Conservation (phyloP, 2,329 filamentous ascomycete species). For the Aspergillus novofumigatus region DNA sequence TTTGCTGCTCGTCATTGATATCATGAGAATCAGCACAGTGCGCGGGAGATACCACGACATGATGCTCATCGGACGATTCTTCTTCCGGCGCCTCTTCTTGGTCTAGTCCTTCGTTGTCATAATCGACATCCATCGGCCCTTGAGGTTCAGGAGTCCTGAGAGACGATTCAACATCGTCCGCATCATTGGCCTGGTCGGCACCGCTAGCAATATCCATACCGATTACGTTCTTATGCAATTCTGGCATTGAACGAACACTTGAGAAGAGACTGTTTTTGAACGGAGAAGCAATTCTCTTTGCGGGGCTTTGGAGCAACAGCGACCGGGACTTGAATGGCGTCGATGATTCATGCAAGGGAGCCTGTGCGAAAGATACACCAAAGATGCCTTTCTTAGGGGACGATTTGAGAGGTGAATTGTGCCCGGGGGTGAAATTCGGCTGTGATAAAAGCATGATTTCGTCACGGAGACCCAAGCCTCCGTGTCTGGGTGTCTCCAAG, state of each 20-base stretch:
- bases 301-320: slow-evolving; percentile 39
- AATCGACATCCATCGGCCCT: neutral
- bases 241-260: slow-evolving; percentile 1
- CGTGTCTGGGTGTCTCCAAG: slow-evolving; percentile 15
- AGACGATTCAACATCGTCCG: neutral
- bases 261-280: slow-evolving; percentile 30
- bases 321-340: slow-evolving; percentile 32
- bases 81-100: neutral
- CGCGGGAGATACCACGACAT: neutral
- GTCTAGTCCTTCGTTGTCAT: neutral
- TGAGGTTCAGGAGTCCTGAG: neutral
- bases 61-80: neutral
- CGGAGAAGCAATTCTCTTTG: slow-evolving; percentile 39
- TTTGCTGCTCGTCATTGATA: neutral
- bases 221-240: neutral
- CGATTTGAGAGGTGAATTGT: slow-evolving; percentile 19
- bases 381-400: slow-evolving; percentile 26
- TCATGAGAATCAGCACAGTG: neutral
- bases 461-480: slow-evolving; percentile 7
- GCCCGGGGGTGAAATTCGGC: slow-evolving; percentile 14
- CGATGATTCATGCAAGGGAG: slow-evolving; percentile 28
- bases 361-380: slow-evolving; percentile 33
- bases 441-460: slow-evolving; percentile 8
- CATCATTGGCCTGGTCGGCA: neutral
- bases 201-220: neutral